phyloP scores from a whole-genome alignment of 768 basidiomycete species.

The Tremella fuciformis region DNA sequence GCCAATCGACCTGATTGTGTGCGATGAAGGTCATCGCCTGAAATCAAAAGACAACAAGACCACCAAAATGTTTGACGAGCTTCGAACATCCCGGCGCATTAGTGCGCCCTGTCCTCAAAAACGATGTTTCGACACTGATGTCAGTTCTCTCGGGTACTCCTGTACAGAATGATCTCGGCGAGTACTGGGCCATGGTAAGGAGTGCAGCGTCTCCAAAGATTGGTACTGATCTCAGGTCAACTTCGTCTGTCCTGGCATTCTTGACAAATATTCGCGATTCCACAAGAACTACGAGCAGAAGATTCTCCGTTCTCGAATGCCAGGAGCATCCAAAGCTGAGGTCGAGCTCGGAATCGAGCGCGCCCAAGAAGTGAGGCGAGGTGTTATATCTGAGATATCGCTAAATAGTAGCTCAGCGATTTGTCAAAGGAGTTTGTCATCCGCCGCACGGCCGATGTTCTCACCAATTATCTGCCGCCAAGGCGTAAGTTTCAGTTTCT shows the following conservation, averaged over 20 bases:
- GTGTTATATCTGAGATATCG: background rate
- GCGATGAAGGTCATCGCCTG: slow-evolving; percentile 95
- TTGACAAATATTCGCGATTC: slow-evolving; percentile 57
- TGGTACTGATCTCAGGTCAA: slow-evolving; percentile 60
- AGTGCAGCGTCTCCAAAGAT: background rate
- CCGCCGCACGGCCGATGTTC: slow-evolving; percentile 75
- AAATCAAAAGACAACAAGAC: slow-evolving; percentile 87
- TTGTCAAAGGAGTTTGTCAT: slow-evolving; percentile 87
- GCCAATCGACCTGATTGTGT: slow-evolving; percentile 86
- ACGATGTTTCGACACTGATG: slow-evolving; percentile 2
- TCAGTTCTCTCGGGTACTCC: slow-evolving; percentile 85
- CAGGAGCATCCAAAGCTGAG: slow-evolving; percentile 68
- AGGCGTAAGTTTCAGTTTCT: slow-evolving; percentile 62
- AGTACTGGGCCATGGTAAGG: slow-evolving; percentile 92
- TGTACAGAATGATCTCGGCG: slow-evolving; percentile 91
- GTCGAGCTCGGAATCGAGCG: slow-evolving; percentile 74
- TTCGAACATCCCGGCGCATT: slow-evolving; percentile 72
- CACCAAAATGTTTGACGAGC: slow-evolving; percentile 73
- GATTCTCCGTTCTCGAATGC: slow-evolving; percentile 79
- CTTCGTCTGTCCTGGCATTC: slow-evolving; percentile 88
- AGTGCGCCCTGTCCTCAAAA: slow-evolving; percentile 50
- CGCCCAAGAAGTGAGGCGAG: slow-evolving; percentile 63
- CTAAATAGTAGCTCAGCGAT: slow-evolving; percentile 59
- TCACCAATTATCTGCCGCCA: slow-evolving; percentile 82
- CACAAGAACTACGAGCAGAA: slow-evolving; percentile 73